These are phyloP conservation scores for Talaromyces sp. DNA, from an alignment of 2,329 filamentous ascomycete genomes.

Conservation along the genomic window DNA sequence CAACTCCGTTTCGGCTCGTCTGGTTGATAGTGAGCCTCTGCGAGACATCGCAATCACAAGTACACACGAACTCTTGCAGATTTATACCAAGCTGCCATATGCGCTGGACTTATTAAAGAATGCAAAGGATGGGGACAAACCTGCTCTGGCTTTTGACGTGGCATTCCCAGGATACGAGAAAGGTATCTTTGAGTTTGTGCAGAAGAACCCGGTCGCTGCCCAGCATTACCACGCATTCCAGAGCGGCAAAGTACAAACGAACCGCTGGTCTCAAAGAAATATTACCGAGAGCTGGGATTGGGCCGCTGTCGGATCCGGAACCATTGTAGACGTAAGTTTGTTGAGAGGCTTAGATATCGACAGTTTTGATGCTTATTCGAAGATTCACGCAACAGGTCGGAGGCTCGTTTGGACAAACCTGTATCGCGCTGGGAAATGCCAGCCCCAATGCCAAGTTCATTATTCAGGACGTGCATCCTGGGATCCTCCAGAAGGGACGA, in stretches of 20 bases:
- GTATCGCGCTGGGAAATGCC: slow-evolving; percentile 30
- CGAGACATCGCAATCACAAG: no score
- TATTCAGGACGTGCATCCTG: slow-evolving; percentile 23
- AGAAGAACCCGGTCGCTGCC: background rate
- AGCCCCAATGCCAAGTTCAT: slow-evolving; percentile 26
- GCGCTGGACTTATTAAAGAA: background rate
- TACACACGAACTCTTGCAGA: background rate
- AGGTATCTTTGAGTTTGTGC: background rate
- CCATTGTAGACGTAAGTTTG: background rate
- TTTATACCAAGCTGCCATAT: background rate
- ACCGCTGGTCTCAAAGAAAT: background rate
- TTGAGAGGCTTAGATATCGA: background rate
- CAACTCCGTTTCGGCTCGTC: no score
- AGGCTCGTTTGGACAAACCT: slow-evolving; percentile 20
- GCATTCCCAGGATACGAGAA: background rate
- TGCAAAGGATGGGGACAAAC: background rate
- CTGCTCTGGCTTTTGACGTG: background rate
- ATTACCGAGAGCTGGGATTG: background rate
- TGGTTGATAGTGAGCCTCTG: no score
- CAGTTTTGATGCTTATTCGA: background rate
- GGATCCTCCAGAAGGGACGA: background rate
- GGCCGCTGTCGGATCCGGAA: background rate
- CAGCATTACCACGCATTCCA: background rate
- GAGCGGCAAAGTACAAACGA: background rate
- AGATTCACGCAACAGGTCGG: slow-evolving; percentile 14